Conservation (phyloP, 805 yeast species). For the Teunomyces atbi region DNA sequence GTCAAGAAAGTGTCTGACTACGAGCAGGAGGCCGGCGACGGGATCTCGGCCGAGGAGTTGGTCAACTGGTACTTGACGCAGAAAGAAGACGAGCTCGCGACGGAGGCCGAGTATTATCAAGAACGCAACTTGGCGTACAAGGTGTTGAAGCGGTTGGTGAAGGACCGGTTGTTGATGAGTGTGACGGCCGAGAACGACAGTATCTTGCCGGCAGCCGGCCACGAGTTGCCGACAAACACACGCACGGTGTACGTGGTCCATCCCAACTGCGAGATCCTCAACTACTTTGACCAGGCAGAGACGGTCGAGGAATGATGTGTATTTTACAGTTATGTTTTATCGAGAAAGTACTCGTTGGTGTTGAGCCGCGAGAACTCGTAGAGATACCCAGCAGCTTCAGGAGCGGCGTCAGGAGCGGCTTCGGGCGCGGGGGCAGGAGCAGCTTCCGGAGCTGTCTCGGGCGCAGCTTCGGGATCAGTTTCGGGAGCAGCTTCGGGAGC, state of each 20-base stretch:
- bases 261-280: conserved; percentile 82
- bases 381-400: conserved; percentile 3
- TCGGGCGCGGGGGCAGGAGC: background rate
- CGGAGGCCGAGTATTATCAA: conserved; percentile 66
- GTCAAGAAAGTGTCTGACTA: conserved; percentile 62
- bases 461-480: background rate
- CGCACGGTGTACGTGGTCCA: conserved; percentile 49
- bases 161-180: conserved; percentile 77
- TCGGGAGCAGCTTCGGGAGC: background rate
- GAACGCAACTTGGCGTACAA: conserved; percentile 74
- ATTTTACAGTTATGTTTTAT: background rate
- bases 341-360: conserved; percentile 6
- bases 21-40: conserved; percentile 51
- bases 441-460: background rate
- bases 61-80: conserved; percentile 80
- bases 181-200: conserved; percentile 37
- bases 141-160: conserved; percentile 78
- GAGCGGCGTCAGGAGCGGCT: conserved; percentile 2
- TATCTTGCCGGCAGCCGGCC: conserved; percentile 15
- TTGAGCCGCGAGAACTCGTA: conserved; percentile 8
- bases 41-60: conserved; percentile 65
- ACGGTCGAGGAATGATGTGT: conserved; percentile 11
- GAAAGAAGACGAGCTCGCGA: conserved; percentile 65
- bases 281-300: conserved; percentile 49
- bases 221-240: conserved; percentile 19